Base-by-base conservation (phyloP, 129 eudicot genomes). In the Flaveria ramosissima region DNA sequence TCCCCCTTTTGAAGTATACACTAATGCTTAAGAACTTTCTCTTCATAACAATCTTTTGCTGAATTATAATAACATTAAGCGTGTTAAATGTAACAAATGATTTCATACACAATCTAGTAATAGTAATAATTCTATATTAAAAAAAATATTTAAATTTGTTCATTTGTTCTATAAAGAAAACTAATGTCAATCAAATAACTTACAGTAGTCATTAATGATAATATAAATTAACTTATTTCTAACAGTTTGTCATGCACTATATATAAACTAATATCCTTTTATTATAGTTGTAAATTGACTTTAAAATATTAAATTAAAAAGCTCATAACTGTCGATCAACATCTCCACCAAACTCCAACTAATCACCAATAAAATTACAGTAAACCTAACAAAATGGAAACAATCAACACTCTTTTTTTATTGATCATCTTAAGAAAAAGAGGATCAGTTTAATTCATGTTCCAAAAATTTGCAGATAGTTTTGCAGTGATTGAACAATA, bases 301-400 rank as follows among this genome's bases (percentile, higher is more conserved):
- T 36, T 47, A 12, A 11, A 48, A 48, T 48, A 48, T 48, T 48
- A 48, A 48, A 48, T 14, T 3, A 13, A 48, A 47, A 12, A 48
- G 55, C 42, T 3, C 14, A 45, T 20, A 36, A 39, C 41, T 73
- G 41, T 56, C 56, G 39, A 57, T 52, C 27, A 53, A 36, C 23
- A 36, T 65, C 24, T 76, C 73, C 36, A 65, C 80, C 66, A 30
- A 66, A 76, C 80, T 41, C 21, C 52, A 65, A 56, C 70, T 41
- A 24, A 77, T 67, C 68, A 68, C 74, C 66, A 67, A 52, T 61
- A 36, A 41, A 68, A 47, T 17, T 48, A 64, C 64, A 76, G 8
- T 65, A 17, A 72, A 32, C 27, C 8, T 71, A 71, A n/a, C 15
- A n/a, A 16, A 1, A 10, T 26, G 36, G 36, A 32, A 21, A 59